Conservation (phyloP, 2,329 filamentous ascomycete species). For the Paraphoma chrysanthemicola region DNA sequence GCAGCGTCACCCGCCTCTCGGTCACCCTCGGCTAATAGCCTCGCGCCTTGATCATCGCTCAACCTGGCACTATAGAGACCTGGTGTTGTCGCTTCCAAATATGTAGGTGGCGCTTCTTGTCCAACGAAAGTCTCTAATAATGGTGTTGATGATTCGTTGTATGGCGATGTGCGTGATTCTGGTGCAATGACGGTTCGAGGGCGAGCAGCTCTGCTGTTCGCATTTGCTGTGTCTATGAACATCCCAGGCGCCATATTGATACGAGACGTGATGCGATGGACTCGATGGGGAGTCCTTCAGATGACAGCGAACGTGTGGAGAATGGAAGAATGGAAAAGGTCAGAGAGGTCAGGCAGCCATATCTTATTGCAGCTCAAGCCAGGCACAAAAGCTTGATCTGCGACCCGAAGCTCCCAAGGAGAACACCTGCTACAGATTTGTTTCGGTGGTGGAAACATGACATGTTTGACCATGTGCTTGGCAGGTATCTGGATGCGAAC, state of each 20-base stretch:
- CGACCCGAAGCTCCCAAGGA: constrained; percentile 9
- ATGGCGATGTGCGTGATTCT: constrained; percentile 17
- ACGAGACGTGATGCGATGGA: background rate
- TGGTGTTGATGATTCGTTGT: constrained; percentile 29
- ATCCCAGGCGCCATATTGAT: constrained; percentile 15
- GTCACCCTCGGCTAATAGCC: constrained; percentile 30
- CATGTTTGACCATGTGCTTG: constrained; percentile 24
- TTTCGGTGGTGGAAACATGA: constrained; percentile 35
- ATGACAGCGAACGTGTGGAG: background rate
- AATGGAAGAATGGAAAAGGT: constrained; percentile 4
- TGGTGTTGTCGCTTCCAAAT: constrained; percentile 45
- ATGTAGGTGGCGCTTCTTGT: constrained; percentile 35
- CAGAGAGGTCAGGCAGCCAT: constrained; percentile 20
- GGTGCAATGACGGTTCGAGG: constrained; percentile 25
- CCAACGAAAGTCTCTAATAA: constrained; percentile 34
- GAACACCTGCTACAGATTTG: constrained; percentile 28
- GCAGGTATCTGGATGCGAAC: constrained; percentile 2
- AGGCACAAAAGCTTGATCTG: constrained; percentile 21
- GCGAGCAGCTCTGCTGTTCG: constrained; percentile 31
- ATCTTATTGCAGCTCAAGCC: constrained; percentile 12
- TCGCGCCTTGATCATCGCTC: constrained; percentile 39
- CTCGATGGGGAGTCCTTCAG: background rate
- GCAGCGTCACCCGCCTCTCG: constrained; percentile 18
- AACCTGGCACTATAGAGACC: constrained; percentile 33
- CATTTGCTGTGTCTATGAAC: constrained; percentile 44